Conservation (phyloP, 2,329 filamentous ascomycete species). For the Cladobotryum mycophilum region DNA sequence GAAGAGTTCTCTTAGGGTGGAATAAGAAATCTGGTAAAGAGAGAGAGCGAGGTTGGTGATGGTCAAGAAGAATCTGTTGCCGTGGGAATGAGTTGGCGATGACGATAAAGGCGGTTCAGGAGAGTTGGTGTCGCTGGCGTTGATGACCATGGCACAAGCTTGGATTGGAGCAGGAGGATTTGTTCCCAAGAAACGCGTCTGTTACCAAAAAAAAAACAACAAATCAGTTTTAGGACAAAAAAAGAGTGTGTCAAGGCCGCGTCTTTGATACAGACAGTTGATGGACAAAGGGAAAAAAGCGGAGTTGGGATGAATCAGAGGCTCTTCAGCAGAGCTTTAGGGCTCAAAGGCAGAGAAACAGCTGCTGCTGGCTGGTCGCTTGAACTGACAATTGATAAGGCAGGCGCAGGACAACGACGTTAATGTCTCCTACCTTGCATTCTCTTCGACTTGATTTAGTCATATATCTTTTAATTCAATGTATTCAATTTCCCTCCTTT, state of each 20-base stretch:
- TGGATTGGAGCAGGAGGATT: too few species aligned
- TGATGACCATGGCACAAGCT: background rate
- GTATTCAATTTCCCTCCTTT: background rate
- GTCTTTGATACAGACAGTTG: background rate
- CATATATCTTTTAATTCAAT: background rate
- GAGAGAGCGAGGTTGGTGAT: background rate
- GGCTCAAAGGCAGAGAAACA: background rate
- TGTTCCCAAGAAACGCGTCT: too few species aligned
- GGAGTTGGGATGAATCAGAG: background rate
- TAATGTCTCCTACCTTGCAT: too few species aligned
- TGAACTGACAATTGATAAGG: background rate
- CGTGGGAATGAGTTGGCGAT: background rate
- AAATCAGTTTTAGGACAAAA: background rate
- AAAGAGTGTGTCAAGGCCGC: background rate
- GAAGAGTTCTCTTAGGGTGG: background rate
- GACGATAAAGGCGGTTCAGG: background rate
- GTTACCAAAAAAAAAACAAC: too few species aligned
- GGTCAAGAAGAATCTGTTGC: background rate
- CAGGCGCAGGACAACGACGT: background rate
- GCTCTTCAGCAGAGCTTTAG: too few species aligned
- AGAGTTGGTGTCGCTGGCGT: background rate
- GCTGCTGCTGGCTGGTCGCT: background rate
- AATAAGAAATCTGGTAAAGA: background rate
- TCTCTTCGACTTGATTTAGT: too few species aligned
- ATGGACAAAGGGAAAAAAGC: background rate